Conservation (phyloP, 768 basidiomycete genomes). For the Boletellus sp. region DNA sequence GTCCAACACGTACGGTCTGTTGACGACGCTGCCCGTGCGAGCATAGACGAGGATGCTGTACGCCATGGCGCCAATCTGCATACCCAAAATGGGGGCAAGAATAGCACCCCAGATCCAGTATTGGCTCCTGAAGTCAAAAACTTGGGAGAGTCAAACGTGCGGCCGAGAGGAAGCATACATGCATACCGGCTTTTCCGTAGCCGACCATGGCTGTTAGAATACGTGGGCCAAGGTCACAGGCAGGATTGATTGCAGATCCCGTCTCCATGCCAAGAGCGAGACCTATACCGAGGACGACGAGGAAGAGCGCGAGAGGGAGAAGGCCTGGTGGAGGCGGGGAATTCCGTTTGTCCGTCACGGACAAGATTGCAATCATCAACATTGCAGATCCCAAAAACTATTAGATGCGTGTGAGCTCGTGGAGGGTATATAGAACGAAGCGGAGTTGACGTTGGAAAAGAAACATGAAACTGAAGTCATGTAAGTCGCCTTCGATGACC, state of each 20-base stretch:
- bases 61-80: conserved; percentile 46
- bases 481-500: conserved; percentile 34
- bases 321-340: conserved; percentile 46
- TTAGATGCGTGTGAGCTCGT: background rate
- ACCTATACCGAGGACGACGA: conserved; percentile 58
- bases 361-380: conserved; percentile 52
- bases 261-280: conserved; percentile 61
- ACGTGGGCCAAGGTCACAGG: conserved; percentile 69
- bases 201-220: conserved; percentile 69
- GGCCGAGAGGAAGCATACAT: conserved; percentile 17
- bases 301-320: conserved; percentile 51
- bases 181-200: conserved; percentile 51
- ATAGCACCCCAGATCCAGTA: conserved; percentile 76
- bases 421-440: background rate
- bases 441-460: conserved; percentile 40
- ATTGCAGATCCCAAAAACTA: conserved; percentile 57
- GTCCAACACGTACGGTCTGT: conserved; percentile 42
- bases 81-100: conserved; percentile 57
- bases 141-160: conserved; percentile 3
- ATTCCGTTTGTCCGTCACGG: conserved; percentile 52
- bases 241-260: conserved; percentile 64
- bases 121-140: conserved; percentile 41
- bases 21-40: conserved; percentile 53
- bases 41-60: conserved; percentile 60
- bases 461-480: conserved; percentile 44